Percentiles rank a stretch among this genome's conserved stretches.
These are phyloP conservation scores for Fusarium goolgardi DNA, from an alignment of 2,329 filamentous ascomycete genomes.

Conservation along the genomic window DNA sequence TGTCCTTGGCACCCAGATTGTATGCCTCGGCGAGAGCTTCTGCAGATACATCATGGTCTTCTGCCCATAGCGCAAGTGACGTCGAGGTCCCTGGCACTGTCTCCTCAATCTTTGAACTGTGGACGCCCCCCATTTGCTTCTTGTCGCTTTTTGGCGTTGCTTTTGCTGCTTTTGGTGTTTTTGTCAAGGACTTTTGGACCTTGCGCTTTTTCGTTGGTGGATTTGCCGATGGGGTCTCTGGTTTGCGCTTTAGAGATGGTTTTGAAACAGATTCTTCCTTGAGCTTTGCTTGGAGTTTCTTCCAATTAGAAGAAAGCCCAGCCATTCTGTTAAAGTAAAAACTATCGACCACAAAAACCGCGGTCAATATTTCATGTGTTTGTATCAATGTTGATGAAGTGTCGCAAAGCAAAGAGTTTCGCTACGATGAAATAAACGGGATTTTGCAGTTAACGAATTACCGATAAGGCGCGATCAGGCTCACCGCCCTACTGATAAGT, in stretches of 20 bases:
- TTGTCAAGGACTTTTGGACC: constrained; percentile 29
- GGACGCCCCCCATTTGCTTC: constrained; percentile 65
- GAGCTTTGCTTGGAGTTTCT: constrained; percentile 75
- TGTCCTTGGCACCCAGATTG: constrained; percentile 63
- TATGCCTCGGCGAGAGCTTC: constrained; percentile 72
- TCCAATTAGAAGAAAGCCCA: constrained; percentile 78
- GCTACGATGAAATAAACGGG: constrained; percentile 27
- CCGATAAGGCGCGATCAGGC: constrained; percentile 34
- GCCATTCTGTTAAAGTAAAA: constrained; percentile 48
- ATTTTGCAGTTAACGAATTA: constrained; percentile 40
- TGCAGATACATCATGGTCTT: constrained; percentile 70
- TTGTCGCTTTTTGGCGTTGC: constrained; percentile 21
- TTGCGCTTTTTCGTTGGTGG: constrained; percentile 48
- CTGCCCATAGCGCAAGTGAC: constrained; percentile 69
- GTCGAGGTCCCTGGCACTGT: constrained; percentile 59
- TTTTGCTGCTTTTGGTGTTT: constrained; percentile 13
- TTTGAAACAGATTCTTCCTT: constrained; percentile 58
- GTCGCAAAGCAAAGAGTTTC: constrained; percentile 12
- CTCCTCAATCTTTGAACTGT: constrained; percentile 60
- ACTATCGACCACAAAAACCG: neutral
- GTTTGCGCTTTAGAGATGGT: constrained; percentile 58
- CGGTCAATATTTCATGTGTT: neutral
- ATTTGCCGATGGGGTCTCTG: constrained; percentile 47
- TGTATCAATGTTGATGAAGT: constrained; percentile 15
- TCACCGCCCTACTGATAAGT: constrained; percentile 48